These are phyloP conservation scores for Phytophthora meadii DNA, from an alignment of 352 stramenopile genomes.

Conservation along the genomic window DNA sequence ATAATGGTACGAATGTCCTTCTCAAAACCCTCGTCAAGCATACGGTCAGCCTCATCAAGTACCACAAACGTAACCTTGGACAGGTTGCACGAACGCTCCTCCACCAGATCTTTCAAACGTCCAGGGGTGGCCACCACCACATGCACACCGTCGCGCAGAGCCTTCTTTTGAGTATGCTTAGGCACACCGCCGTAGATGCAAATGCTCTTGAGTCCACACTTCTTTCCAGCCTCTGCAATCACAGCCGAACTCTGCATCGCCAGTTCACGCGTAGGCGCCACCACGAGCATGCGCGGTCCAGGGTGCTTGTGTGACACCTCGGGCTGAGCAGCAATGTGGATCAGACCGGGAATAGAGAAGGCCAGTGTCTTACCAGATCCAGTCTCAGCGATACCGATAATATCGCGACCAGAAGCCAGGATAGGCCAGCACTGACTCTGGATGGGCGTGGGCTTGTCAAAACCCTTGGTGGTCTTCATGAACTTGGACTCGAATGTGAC, in stretches of 20 bases:
- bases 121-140: constrained; percentile 97
- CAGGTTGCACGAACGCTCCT: constrained; percentile 86
- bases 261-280: constrained; percentile 95
- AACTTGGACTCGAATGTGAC: constrained; percentile 83
- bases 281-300: constrained; percentile 92
- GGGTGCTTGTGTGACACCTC: constrained; percentile 62
- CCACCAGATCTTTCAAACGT: constrained; percentile 92
- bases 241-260: constrained; percentile 95
- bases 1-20: constrained; percentile 94
- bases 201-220: constrained; percentile 84
- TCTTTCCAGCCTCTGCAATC: constrained; percentile 92
- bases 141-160: constrained; percentile 88
- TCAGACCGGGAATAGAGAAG: constrained; percentile 94
- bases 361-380: constrained; percentile 97
- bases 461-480: constrained; percentile 90
- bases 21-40: constrained; percentile 95
- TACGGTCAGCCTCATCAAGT: constrained; percentile 97
- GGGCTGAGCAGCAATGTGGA: constrained; percentile 81
- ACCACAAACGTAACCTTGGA: constrained; percentile 94
- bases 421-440: constrained; percentile 98
- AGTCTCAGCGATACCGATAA: constrained; percentile 94
- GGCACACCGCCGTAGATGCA: constrained; percentile 97
- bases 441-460: constrained; percentile 96
- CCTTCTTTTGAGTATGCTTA: constrained; percentile 93
- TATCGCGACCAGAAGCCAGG: constrained; percentile 84